Evolutionary conservation across 805 yeast genomes (phyloP).

Genomic region (Saccharomycopsis capsularis): DNA sequence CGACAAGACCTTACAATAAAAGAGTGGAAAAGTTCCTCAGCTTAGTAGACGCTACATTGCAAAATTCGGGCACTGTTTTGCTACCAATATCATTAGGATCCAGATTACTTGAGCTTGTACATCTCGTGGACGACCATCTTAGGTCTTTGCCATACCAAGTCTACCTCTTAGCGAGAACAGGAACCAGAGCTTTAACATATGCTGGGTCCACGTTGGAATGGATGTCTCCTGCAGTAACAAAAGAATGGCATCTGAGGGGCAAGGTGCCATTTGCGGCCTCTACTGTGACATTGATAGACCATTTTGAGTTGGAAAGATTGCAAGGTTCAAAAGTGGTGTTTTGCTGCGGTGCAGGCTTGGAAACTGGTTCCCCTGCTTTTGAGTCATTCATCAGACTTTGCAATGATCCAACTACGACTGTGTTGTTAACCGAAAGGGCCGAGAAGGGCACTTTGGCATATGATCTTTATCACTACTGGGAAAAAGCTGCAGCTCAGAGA

Average conservation of each 20-base stretch:
- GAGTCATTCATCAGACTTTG: conserved; percentile 50
- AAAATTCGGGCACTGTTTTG: conserved; percentile 62
- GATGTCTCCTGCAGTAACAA: conserved; percentile 85
- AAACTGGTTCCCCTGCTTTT: conserved; percentile 55
- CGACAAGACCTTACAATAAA: conserved; percentile 51
- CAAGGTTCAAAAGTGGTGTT: conserved; percentile 76
- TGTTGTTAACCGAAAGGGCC: conserved; percentile 67
- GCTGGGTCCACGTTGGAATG: conserved; percentile 91
- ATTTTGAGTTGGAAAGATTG: conserved; percentile 47
- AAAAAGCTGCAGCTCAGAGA: conserved; percentile 32
- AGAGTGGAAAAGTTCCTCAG: conserved; percentile 59
- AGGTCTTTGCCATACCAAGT: conserved; percentile 45
- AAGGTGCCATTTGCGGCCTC: conserved; percentile 74
- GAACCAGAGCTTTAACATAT: conserved; percentile 67
- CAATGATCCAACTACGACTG: conserved; percentile 56
- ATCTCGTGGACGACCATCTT: conserved; percentile 62
- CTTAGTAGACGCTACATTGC: conserved; percentile 57
- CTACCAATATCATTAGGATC: conserved; percentile 79
- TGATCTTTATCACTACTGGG: conserved; percentile 50
- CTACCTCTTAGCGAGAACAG: conserved; percentile 67
- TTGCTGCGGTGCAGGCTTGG: conserved; percentile 61
- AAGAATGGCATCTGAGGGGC: conserved; percentile 72
- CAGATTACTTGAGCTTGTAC: conserved; percentile 72
- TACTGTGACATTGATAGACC: conserved; percentile 48
- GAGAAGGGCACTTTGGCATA: conserved; percentile 41